phyloP scores from a whole-genome alignment of 1,284 basidiomycete species.

The Malassezia japonica region DNA sequence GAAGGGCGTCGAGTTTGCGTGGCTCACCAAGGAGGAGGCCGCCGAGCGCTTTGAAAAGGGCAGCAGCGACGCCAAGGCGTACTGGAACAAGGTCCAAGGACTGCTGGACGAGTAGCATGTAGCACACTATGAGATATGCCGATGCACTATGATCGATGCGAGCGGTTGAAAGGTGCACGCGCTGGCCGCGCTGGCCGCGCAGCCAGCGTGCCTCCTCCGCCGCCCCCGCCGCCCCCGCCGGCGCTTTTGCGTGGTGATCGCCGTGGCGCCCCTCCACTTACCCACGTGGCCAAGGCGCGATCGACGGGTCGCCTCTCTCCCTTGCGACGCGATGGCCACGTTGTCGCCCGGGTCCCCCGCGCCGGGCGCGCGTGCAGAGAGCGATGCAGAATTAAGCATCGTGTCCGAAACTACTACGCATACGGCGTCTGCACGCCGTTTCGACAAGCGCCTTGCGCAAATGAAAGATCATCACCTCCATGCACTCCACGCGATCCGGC shows the following conservation, averaged over 20 bases:
- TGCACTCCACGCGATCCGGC: slow-evolving; percentile 67
- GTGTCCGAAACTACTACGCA: not conserved
- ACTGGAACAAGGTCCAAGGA: slow-evolving; percentile 68
- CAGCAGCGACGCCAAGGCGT: slow-evolving; percentile 56
- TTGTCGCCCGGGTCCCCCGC: too few relatives aligned
- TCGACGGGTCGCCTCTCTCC: too few relatives aligned
- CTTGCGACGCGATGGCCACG: too few relatives aligned
- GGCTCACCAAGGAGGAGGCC: slow-evolving; percentile 82
- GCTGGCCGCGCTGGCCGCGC: too few relatives aligned
- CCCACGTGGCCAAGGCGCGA: too few relatives aligned
- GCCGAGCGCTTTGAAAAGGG: slow-evolving; percentile 48
- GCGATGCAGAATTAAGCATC: not conserved
- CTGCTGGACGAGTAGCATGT: slow-evolving; percentile 56
- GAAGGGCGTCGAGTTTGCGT: slow-evolving; percentile 65
- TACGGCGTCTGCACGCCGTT: not conserved
- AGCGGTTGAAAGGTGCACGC: too few relatives aligned
- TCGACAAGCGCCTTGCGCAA: slow-evolving; percentile 5
- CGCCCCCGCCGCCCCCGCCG: too few relatives aligned
- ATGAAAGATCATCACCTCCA: slow-evolving; percentile 30
- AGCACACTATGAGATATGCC: too few relatives aligned
- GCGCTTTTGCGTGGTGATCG: too few relatives aligned
- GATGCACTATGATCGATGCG: too few relatives aligned
- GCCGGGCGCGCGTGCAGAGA: not conserved
- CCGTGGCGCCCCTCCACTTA: too few relatives aligned
- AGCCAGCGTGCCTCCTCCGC: too few relatives aligned